Percentiles rank a stretch among this genome's conserved stretches.
Evolutionary conservation across 2,329 filamentous ascomycete species (phyloP).

Genomic region (Claviceps spartinae): DNA sequence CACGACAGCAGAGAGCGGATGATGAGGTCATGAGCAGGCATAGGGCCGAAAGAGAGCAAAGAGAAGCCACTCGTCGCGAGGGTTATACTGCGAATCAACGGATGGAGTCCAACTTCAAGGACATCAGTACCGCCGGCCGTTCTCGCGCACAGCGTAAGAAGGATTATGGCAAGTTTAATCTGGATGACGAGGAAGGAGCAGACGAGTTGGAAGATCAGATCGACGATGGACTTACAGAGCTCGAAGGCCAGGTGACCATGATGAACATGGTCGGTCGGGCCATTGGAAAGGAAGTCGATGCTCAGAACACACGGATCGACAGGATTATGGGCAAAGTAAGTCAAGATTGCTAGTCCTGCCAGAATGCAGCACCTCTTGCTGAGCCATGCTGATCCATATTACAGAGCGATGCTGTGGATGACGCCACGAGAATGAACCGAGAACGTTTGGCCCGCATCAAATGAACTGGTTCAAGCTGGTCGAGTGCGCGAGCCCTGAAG

Average conservation of each 20-base stretch:
- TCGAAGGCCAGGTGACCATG: conserved; percentile 54
- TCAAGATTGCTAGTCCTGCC: not conserved
- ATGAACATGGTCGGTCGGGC: conserved; percentile 62
- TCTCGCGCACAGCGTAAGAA: conserved; percentile 23
- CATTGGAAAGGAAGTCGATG: conserved; percentile 61
- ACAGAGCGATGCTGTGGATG: conserved; percentile 71
- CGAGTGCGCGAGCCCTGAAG: not conserved
- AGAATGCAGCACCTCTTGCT: not conserved
- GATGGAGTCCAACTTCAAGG: conserved; percentile 37
- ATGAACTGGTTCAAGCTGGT: conserved; percentile 10
- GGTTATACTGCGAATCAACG: conserved; percentile 37
- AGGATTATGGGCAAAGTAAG: conserved; percentile 65
- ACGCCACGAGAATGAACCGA: conserved; percentile 67
- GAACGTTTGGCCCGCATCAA: conserved; percentile 53
- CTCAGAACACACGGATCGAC: conserved; percentile 63
- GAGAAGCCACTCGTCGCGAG: conserved; percentile 45
- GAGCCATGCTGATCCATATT: conserved; percentile 15
- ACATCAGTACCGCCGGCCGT: conserved; percentile 19
- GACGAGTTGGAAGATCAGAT: conserved; percentile 38
- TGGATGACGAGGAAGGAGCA: conserved; percentile 48
- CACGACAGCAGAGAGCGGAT: conserved; percentile 50
- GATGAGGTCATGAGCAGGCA: conserved; percentile 56
- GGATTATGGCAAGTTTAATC: conserved; percentile 52
- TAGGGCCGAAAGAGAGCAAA: conserved; percentile 49
- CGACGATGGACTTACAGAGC: conserved; percentile 47